These are phyloP conservation scores for Smallanthus sonchifolius DNA, from an alignment of 129 eudicot genomes.

Conservation along the genomic window DNA sequence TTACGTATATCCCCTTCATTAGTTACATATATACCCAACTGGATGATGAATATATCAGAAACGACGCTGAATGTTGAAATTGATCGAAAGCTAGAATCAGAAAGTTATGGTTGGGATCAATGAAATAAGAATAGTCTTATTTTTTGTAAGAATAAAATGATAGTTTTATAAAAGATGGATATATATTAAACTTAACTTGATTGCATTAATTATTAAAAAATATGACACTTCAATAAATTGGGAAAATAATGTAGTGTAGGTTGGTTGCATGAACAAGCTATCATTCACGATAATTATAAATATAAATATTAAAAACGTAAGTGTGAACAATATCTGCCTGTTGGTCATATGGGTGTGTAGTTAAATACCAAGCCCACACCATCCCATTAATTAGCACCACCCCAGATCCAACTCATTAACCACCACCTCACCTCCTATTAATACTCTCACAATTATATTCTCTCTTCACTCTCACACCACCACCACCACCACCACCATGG, in stretches of 20 bases:
- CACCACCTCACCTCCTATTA: not conserved
- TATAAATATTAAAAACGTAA: not conserved
- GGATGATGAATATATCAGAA: too few species aligned
- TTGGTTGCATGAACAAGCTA: constrained; percentile 4
- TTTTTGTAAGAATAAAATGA: too few species aligned
- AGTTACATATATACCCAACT: too few species aligned
- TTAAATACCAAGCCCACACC: constrained; percentile 34
- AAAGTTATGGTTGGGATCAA: too few species aligned
- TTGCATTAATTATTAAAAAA: not conserved
- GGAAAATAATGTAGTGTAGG: not conserved
- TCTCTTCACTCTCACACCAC: constrained; percentile 17
- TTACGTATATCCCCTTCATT: too few species aligned
- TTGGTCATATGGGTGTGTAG: constrained; percentile 4
- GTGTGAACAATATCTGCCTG: constrained; percentile 21
- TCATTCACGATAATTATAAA: not conserved
- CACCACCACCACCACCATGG: constrained; percentile 23
- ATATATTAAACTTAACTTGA: too few species aligned
- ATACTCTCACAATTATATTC: not conserved
- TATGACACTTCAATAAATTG: not conserved
- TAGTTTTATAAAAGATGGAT: too few species aligned
- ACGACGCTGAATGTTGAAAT: too few species aligned
- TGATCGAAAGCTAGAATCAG: too few species aligned
- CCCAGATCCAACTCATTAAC: constrained; percentile 22
- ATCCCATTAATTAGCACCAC: constrained; percentile 22
- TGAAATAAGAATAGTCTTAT: too few species aligned